Base-by-base conservation (phyloP, 345 rosid species). In the Eucalyptus pauciflora region DNA sequence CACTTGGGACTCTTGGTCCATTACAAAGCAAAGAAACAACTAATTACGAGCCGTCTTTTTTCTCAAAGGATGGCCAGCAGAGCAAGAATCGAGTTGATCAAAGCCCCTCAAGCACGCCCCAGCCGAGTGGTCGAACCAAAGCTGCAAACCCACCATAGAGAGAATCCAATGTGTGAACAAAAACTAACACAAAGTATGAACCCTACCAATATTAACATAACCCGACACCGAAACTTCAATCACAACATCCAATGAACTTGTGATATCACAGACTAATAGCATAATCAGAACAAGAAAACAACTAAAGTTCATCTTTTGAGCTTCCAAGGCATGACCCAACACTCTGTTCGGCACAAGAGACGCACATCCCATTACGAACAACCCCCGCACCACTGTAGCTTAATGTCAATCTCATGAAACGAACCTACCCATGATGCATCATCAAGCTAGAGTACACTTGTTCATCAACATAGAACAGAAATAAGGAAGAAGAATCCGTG, bases 1-100 rank as follows among this genome's bases (percentile, higher is more conserved):
- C 16, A 89, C 48, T 37, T 16, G 49, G 50, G 91, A 79, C 24
- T 89, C 91, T 60, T 87, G 89, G 43, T 89, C 89, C 91, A 89
- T 87, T 43, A 76, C 87, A 18, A 76, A 37, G 48, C 83, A 46
- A 41, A 76, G 48, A 20, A 41, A 76, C 48, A 76, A 18, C 46
- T 76, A 76, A 76, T 45, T 33, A 37, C 7, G 24, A 33, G 43
- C 41, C 1, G 13, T 2, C 80, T 69, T 69, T 37, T 69, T 64
- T 41, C 4, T 16, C 8, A 33, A 45, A 69, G 20, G 80, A 33
- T 33, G 24, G 24, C 80, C 83, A 20, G 83, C 25, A 76, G 83
- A 76, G 83, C 8, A 76, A 43, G 29, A 76, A 76, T 41, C 15
- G 1, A 76, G 27, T 76, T 18, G 83, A 20, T 76, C 83, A 76